A percentile compares a stretch with the other conserved stretches of the same genome.
These are phyloP conservation scores for Globisporangium viniferum DNA, from an alignment of 352 stramenopile genomes.

Conservation along the genomic window DNA sequence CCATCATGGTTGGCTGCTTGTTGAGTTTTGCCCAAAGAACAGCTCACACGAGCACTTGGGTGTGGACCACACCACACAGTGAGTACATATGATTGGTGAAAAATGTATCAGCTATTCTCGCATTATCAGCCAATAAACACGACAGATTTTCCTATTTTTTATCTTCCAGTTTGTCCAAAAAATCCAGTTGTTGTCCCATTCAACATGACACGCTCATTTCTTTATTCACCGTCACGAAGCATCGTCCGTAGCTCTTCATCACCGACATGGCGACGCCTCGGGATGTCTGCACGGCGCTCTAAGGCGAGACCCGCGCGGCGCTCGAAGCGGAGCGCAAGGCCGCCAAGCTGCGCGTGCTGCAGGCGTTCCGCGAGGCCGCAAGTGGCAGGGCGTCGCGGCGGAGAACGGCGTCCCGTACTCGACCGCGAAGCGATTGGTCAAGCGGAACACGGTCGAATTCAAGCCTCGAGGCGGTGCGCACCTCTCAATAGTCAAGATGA, in stretches of 20 bases:
- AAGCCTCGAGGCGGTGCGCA: not conserved
- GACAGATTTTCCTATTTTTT: no score
- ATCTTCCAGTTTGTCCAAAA: no score
- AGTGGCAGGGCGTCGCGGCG: not conserved
- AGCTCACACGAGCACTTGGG: not conserved
- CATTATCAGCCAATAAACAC: not conserved
- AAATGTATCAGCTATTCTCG: not conserved
- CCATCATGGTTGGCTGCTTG: not conserved
- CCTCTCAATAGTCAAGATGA: not conserved
- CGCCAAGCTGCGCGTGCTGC: not conserved
- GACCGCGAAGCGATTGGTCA: not conserved
- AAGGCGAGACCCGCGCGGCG: no score
- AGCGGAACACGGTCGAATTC: not conserved
- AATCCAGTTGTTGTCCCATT: not conserved
- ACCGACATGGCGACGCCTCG: no score
- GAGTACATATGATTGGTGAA: not conserved
- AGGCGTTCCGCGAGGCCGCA: not conserved
- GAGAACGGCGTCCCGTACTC: not conserved
- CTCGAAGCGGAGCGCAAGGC: not conserved
- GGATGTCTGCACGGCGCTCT: no score
- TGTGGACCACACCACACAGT: not conserved
- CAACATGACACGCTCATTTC: not conserved
- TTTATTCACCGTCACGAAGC: not conserved
- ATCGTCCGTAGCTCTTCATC: not conserved
- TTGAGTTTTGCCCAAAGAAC: not conserved